Evolutionary conservation across 2,329 filamentous ascomycete genomes (phyloP), one percentile per base, ranked within the genome.

Genomic region (Chalaropsis thielavioides): DNA sequence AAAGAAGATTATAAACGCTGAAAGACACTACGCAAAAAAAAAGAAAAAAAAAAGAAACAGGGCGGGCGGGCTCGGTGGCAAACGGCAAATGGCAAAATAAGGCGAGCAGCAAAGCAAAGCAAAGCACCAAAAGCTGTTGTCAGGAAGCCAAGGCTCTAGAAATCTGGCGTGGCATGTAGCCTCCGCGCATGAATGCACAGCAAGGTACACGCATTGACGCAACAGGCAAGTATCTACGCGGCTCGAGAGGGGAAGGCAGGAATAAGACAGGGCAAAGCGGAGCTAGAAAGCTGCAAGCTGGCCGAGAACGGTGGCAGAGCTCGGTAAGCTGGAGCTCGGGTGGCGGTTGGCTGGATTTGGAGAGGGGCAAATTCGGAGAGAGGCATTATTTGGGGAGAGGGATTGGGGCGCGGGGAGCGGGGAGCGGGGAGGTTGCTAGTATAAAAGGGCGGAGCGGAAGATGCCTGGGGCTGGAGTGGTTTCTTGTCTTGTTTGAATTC

Each of bases 321-420:
- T 43, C 17, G 24, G 10, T 31, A 49, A 61, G 59, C 19, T 35
- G 60, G 13, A 11, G 40, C 17, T 38, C 35, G 41, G 40, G 44
- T 62, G 44, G 41, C 19, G n/a, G n/a, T 31, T 62, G 60, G 41
- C n/a, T 62, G 41, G 22, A 62, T 62, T 62, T 62, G 60, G 60
- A 62, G 60, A 62, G 41, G 41, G 60, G 40, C 35, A 49, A 43
- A 19, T 13, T 24, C 40, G 19, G 60, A 31, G 41, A 19, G 44
- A 27, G 60, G 27, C 10, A 54, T 54, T 54, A 54, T 54, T 54
- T 17, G 13, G 31, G 19, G 46, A 15, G 46, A 51, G 19, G 46
- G 17, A 46, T 54, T 17, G 13, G 31, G 19, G 46, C 5, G 46
- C 24, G 19, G 46, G 46, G 19, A 15, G 24, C 13, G 46, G 10